Base-by-base conservation (phyloP, 1,284 basidiomycete species). In the Trametes sp. region DNA sequence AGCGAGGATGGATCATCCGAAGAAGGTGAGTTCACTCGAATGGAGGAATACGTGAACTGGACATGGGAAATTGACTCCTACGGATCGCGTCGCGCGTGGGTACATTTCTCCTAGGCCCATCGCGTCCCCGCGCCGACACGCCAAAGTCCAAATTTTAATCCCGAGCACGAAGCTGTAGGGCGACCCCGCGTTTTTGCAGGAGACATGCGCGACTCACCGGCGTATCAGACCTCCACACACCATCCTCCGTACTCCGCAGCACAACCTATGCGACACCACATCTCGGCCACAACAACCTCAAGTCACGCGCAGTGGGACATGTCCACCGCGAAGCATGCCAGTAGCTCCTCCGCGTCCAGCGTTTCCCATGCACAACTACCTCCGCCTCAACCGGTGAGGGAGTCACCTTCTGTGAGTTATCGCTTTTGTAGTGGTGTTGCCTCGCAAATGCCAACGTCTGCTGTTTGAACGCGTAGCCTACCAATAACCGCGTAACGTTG, bases 11-110 rank as follows among this genome's bases (percentile, higher is more conserved):
- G 38, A 48, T 50, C 45, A 42, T n/a, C 21, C 61, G 44, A 46
- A 62, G 61, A 59, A 51, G 62, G 57, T 59, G 28, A 38, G 53
- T 52, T 24, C 44, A 44, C 54, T 33, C 31, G 46, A 26, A 31
- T 54, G 42, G 9, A 7, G 29, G 38, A 31, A 33, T 16, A 6
- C n/a, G 28, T 21, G 4, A 29, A 51, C 41, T 44, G 33, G 38
- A 35, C 24, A 46, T 41, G 48, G 36, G 41, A 52, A 52, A 28
- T 33, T 60, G 44, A 57, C 48, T 51, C 29, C 26, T 14, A 13
- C 21, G 31, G n/a, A 35, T 50, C 48, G 59, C 36, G 46, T 44
- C 29, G 38, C 36, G 52, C 41, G 41, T 31, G 54, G 48, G 33
- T 50, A 21, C 38, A 19, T 44, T 11, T 38, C 11, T 31, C 13